Percentiles rank a stretch among this genome's conserved stretches.
These are phyloP conservation scores for Amyloporia xantha DNA, from an alignment of 768 basidiomycete genomes.

Conservation along the genomic window DNA sequence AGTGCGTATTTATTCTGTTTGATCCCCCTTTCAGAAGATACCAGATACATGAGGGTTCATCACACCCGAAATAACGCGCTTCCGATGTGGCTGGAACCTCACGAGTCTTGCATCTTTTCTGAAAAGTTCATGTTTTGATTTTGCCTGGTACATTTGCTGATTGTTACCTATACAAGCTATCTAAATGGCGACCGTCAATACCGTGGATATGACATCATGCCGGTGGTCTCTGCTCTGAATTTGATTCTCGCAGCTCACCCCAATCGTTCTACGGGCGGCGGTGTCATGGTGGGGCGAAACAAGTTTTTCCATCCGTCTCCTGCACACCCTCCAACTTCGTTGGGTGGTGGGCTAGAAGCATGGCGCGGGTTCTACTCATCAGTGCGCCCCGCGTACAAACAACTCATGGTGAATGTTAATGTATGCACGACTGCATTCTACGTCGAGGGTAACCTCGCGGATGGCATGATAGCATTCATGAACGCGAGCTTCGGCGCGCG, in stretches of 20 bases:
- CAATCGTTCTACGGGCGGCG: conserved; percentile 32
- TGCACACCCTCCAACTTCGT: conserved; percentile 16
- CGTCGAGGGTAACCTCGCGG: conserved; percentile 35
- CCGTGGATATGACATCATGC: conserved; percentile 38
- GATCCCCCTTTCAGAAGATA: neutral
- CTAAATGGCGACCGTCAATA: conserved; percentile 37
- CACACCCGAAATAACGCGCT: conserved; percentile 3
- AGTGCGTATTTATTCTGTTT: conserved; percentile 23
- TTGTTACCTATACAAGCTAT: conserved; percentile 28
- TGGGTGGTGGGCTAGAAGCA: conserved; percentile 49
- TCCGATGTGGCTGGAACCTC: conserved; percentile 5
- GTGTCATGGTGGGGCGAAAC: conserved; percentile 47
- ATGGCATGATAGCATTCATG: conserved; percentile 34
- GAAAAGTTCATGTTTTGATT: neutral
- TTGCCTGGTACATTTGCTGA: neutral
- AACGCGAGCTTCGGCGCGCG: conserved; percentile 54
- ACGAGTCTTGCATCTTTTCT: conserved; percentile 1
- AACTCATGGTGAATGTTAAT: conserved; percentile 48
- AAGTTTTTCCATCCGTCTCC: conserved; percentile 43
- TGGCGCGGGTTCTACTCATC: conserved; percentile 49
- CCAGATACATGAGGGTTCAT: conserved; percentile 10
- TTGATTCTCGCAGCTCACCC: conserved; percentile 40
- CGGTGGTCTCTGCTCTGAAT: conserved; percentile 45
- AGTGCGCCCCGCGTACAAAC: conserved; percentile 34
- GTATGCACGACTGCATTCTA: conserved; percentile 48